A percentile compares a stretch with the other conserved stretches of the same genome.
Evolutionary conservation across 345 rosid species (phyloP).

Genomic region (Diplotaxis tenuifolia): DNA sequence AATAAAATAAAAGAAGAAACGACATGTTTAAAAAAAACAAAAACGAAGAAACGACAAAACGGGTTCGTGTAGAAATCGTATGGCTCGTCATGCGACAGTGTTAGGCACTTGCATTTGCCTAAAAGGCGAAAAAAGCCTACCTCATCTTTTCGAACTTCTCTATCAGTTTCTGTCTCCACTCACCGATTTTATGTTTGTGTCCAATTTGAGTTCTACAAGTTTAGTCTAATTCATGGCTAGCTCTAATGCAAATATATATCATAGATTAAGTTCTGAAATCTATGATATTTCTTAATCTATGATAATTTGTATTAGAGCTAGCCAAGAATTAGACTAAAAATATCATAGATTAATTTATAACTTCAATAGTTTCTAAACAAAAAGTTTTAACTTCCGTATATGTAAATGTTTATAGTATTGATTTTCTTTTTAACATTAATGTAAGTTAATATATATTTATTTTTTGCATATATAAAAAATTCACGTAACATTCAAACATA

Average conservation of each 20-base stretch:
- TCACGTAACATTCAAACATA: too few species aligned
- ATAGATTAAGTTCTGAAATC: too few species aligned
- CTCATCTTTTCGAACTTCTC: conserved; percentile 27
- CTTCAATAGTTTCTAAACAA: too few species aligned
- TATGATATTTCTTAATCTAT: too few species aligned
- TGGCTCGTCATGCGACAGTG: conserved; percentile 30
- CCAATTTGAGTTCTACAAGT: conserved; percentile 34
- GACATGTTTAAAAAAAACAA: conserved; percentile 28
- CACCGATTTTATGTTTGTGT: conserved; percentile 21
- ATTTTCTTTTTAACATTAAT: too few species aligned
- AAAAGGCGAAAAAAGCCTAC: conserved; percentile 28
- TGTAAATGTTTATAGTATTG: too few species aligned
- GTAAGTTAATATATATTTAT: too few species aligned
- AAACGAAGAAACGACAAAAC: conserved; percentile 26
- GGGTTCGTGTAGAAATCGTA: background rate
- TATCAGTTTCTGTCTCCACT: conserved; percentile 24
- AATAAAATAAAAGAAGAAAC: conserved; percentile 20
- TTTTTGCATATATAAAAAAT: too few species aligned
- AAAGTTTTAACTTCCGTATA: too few species aligned
- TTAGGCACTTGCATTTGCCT: conserved; percentile 30
- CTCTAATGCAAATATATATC: background rate
- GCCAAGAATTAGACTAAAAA: too few species aligned
- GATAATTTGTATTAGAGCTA: too few species aligned
- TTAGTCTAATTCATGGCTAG: conserved; percentile 4
- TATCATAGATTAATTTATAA: too few species aligned